phyloP scores from a whole-genome alignment of 2,329 filamentous ascomycete genomes.

The Neurospora crassa region DNA sequence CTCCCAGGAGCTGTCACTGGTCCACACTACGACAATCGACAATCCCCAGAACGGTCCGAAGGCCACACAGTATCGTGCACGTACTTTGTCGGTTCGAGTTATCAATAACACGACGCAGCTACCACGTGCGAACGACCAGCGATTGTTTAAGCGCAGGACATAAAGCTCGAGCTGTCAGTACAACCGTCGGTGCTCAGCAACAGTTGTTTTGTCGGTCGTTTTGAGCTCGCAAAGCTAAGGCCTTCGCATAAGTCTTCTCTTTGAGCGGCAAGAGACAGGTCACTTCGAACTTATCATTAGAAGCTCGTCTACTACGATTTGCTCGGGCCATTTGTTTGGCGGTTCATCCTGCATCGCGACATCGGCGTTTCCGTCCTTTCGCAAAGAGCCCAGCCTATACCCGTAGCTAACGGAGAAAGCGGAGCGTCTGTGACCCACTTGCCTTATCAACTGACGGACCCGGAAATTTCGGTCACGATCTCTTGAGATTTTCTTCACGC shows the following conservation, averaged over 20 bases:
- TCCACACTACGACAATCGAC: background rate
- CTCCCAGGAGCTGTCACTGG: slow-evolving; percentile 1
- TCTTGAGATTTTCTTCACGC: background rate
- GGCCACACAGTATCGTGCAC: background rate
- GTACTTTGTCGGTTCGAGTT: background rate
- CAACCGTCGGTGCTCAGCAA: background rate
- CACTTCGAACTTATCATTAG: background rate
- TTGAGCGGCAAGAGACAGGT: slow-evolving; percentile 1
- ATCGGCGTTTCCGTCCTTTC: background rate
- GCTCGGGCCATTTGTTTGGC: background rate
- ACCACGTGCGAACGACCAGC: background rate
- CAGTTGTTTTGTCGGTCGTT: background rate
- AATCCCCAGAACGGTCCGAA: background rate
- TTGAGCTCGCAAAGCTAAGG: background rate
- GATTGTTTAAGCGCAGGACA: background rate
- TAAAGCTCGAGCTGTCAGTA: background rate
- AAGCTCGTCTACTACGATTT: background rate
- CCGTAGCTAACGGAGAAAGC: background rate
- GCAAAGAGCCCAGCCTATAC: background rate
- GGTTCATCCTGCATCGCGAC: background rate
- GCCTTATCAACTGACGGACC: background rate
- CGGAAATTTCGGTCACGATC: background rate
- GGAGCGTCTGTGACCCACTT: background rate
- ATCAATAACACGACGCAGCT: background rate
- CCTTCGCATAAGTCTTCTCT: background rate